These are phyloP conservation scores for Fusarium sp. DNA, from an alignment of 2,329 filamentous ascomycete genomes.

Conservation along the genomic window DNA sequence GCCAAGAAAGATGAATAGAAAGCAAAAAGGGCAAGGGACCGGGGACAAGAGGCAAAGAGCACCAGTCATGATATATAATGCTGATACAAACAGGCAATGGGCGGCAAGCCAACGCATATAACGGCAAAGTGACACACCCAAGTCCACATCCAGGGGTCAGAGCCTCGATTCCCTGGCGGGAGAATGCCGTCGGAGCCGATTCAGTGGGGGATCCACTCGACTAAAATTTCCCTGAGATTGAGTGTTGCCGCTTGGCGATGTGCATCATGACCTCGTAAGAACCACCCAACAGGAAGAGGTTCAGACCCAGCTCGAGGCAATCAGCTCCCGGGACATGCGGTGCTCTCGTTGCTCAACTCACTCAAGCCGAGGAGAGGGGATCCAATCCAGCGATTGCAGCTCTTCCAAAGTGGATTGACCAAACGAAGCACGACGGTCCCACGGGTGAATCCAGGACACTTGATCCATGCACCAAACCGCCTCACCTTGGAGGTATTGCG, in stretches of 20 bases:
- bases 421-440: slow-evolving; percentile 33
- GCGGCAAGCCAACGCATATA: slow-evolving; percentile 33
- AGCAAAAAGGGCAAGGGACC: slow-evolving; percentile 17
- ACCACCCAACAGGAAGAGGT: slow-evolving; percentile 16
- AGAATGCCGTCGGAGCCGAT: slow-evolving; percentile 47
- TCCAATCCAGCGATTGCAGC: slow-evolving; percentile 27
- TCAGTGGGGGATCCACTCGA: slow-evolving; percentile 46
- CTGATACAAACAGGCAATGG: slow-evolving; percentile 31
- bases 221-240: slow-evolving; percentile 47
- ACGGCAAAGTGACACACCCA: slow-evolving; percentile 41
- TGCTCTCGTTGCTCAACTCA: slow-evolving; percentile 11
- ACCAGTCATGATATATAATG: slow-evolving; percentile 45
- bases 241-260: slow-evolving; percentile 50
- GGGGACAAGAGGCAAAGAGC: slow-evolving; percentile 18
- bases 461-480: slow-evolving; percentile 48
- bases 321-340: neutral
- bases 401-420: slow-evolving; percentile 17
- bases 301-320: neutral
- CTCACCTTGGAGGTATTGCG: slow-evolving; percentile 44
- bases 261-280: slow-evolving; percentile 43
- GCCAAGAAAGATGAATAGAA: neutral
- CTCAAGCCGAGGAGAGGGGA: slow-evolving; percentile 17
- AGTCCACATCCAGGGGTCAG: slow-evolving; percentile 42
- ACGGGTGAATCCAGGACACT: slow-evolving; percentile 43
- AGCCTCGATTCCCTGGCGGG: slow-evolving; percentile 44